phyloP scores from a whole-genome alignment of 164 flowering plant species.

The Platanus orientalis region DNA sequence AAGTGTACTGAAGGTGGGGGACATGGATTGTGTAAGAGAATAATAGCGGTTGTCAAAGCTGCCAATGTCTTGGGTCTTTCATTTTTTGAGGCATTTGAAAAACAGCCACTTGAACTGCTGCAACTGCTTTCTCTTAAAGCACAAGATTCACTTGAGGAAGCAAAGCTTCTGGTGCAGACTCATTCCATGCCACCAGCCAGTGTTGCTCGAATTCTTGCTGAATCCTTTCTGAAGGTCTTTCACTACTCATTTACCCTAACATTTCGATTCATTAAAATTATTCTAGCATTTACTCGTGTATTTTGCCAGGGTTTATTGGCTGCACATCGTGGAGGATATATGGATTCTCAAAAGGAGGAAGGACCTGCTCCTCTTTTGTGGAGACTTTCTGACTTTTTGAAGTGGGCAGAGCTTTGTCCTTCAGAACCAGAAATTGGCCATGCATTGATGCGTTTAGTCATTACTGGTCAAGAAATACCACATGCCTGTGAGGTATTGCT shows the following conservation, averaged over 20 bases:
- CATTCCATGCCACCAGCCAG: constrained; percentile 85
- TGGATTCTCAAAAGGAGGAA: constrained; percentile 97
- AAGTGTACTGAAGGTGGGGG: constrained; percentile 72
- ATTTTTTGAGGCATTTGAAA: constrained; percentile 82
- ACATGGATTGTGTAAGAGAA: constrained; percentile 77
- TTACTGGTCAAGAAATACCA: constrained; percentile 98
- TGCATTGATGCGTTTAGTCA: constrained; percentile 96
- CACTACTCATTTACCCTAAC: background rate
- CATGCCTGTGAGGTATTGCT: constrained; percentile 93
- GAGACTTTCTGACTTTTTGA: constrained; percentile 93
- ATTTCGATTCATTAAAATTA: background rate
- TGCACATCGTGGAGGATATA: constrained; percentile 99
- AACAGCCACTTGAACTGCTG: constrained; percentile 82
- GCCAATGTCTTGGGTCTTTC: constrained; percentile 81
- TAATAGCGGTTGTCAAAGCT: constrained; percentile 80
- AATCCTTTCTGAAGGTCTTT: constrained; percentile 86
- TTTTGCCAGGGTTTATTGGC: constrained; percentile 82
- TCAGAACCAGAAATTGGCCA: constrained; percentile 97
- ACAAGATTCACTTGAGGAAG: constrained; percentile 98
- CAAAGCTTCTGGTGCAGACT: constrained; percentile 69
- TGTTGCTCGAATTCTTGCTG: constrained; percentile 93
- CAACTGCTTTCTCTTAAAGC: constrained; percentile 97
- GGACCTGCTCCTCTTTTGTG: constrained; percentile 97
- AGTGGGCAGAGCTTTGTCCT: constrained; percentile 98
- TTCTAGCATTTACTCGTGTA: constrained; percentile 5